Conservation (phyloP, 2,329 filamentous ascomycete genomes). For the Macroventuria anomochaeta region DNA sequence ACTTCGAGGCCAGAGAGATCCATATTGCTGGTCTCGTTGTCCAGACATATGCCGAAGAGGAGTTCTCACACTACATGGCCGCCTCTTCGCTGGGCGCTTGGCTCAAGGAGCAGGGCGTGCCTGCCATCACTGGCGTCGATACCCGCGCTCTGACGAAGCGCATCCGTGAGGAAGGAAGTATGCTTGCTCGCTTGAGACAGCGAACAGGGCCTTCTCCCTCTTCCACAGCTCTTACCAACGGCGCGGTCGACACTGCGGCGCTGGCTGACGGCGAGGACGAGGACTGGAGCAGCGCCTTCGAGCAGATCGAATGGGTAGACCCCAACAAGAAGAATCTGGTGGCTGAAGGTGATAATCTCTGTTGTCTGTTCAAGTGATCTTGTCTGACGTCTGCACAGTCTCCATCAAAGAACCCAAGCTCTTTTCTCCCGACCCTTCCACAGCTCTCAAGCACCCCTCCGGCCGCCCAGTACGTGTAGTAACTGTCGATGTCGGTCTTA, state of each 20-base stretch:
- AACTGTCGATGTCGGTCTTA: constrained; percentile 95
- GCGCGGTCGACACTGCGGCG: constrained; percentile 40
- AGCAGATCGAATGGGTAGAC: constrained; percentile 85
- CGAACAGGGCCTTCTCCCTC: constrained; percentile 60
- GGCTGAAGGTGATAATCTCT: constrained; percentile 76
- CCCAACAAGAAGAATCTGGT: constrained; percentile 94
- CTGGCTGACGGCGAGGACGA: constrained; percentile 38
- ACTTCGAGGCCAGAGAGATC: constrained; percentile 93
- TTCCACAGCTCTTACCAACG: constrained; percentile 48
- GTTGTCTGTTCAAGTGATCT: constrained; percentile 12
- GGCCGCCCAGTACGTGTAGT: constrained; percentile 86
- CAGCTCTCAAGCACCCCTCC: constrained; percentile 82
- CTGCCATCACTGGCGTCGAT: constrained; percentile 94
- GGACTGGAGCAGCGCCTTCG: constrained; percentile 67
- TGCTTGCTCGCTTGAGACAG: constrained; percentile 88
- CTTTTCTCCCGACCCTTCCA: constrained; percentile 75
- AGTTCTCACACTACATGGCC: constrained; percentile 94
- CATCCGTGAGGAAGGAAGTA: constrained; percentile 92
- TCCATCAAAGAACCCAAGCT: constrained; percentile 87
- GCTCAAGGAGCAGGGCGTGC: constrained; percentile 94
- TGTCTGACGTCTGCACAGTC: constrained; percentile 63
- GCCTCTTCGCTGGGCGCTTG: constrained; percentile 88
- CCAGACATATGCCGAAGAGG: constrained; percentile 90
- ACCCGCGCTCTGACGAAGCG: constrained; percentile 92
- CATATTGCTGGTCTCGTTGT: constrained; percentile 92